A percentile compares a stretch with the other conserved stretches of the same genome.
These are phyloP conservation scores for Coelastrella sp. DNA, from an alignment of 139 green algal species.

Conservation along the genomic window DNA sequence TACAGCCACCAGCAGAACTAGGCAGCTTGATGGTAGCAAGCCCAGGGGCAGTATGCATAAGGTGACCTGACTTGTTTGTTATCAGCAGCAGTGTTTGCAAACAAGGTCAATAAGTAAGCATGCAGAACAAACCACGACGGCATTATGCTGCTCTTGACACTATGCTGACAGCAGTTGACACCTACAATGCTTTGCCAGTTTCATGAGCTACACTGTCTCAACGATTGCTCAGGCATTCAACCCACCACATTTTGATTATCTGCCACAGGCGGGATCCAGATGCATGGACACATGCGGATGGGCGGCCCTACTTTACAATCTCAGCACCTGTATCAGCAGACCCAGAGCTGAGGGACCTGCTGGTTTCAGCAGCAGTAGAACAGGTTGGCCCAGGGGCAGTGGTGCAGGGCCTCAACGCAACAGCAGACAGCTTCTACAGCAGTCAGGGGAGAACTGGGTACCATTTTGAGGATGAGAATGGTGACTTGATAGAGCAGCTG, in stretches of 20 bases:
- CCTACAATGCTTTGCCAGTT: too few species aligned
- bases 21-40: conserved; percentile 72
- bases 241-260: too few species aligned
- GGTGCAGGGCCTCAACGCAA: conserved; percentile 77
- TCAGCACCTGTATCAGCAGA: conserved; percentile 64
- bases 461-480: conserved; percentile 75
- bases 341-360: conserved; percentile 51
- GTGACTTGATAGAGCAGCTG: conserved; percentile 62
- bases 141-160: too few species aligned
- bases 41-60: conserved; percentile 66
- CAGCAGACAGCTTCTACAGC: conserved; percentile 83
- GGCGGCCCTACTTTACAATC: conserved; percentile 54
- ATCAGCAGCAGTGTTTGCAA: not conserved
- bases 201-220: too few species aligned
- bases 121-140: too few species aligned
- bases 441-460: conserved; percentile 67
- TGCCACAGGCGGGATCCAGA: conserved; percentile 70
- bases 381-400: conserved; percentile 46
- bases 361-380: conserved; percentile 46
- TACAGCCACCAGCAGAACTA: conserved; percentile 72
- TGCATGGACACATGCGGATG: conserved; percentile 55
- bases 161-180: too few species aligned
- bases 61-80: conserved; percentile 45
- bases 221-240: too few species aligned
- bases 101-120: too few species aligned